Base-by-base conservation (phyloP, 2,329 filamentous ascomycete genomes). In the Fusarium foetens region DNA sequence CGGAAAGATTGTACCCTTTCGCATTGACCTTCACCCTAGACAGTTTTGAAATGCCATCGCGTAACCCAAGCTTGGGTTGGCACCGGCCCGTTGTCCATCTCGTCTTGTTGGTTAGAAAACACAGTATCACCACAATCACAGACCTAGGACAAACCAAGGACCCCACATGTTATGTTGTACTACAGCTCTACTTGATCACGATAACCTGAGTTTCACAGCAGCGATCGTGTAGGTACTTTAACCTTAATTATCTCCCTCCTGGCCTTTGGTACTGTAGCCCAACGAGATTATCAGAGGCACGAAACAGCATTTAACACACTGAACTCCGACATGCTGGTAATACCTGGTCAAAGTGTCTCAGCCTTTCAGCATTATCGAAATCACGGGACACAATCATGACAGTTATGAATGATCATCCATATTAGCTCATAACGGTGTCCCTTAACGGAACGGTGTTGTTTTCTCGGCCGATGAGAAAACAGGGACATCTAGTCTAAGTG, bases 401-500 rank as follows among this genome's bases (percentile, higher is more conserved):
- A 36, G 63, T 74, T 73, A 70, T 53, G 59, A 60, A 70, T 68
- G 62, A 57, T 45, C n/a, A 63, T 38, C 19, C 65, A 65, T 58
- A 52, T 46, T 41, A 31, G 70, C 68, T 73, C 73, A 71, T 73
- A 70, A 77, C 68, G 69, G 64, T 65, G 41, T 52, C 58, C 62
- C 58, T 58, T 36, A 58, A 71, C 63, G 39, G 70, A 74, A 75
- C 69, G 72, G 75, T 74, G 67, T 77, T 77, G 76, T 77, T 77
- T 76, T 76, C 76, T 77, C 76, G 63, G 51, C 68, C 68, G 71
- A 67, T 69, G 76, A 77, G 76, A 58, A 68, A 77, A 77, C 75
- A 77, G 66, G 58, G 51, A 27, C 53, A 39, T 66, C 57, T 66
- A 62, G 35, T 68, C 57, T 65, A 57, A 54, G 48, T 23, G 59